Conservation (phyloP, 2,329 filamentous ascomycete species). For the Myriosclerotinia scirpicola region DNA sequence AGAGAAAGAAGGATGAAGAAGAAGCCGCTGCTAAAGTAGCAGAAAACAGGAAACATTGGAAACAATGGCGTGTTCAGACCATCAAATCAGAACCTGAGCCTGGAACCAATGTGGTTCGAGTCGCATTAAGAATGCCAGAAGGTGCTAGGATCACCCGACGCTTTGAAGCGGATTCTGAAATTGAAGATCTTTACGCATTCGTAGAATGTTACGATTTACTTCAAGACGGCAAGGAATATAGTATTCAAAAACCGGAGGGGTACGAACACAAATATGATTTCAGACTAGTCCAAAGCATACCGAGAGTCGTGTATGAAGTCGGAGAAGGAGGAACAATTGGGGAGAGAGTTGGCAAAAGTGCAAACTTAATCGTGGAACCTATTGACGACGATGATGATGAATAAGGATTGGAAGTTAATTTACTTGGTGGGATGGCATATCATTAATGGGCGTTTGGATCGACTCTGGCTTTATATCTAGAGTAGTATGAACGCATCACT, state of each 20-base stretch:
- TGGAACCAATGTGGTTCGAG: slow-evolving; percentile 68
- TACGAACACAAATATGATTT: slow-evolving; percentile 87
- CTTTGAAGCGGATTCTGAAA: slow-evolving; percentile 65
- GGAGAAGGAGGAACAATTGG: slow-evolving; percentile 64
- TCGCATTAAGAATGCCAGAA: slow-evolving; percentile 64
- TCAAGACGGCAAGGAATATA: slow-evolving; percentile 41
- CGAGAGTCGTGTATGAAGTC: slow-evolving; percentile 75
- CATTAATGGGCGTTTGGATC: slow-evolving; percentile 7
- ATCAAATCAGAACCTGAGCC: slow-evolving; percentile 67
- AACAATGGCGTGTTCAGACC: slow-evolving; percentile 69
- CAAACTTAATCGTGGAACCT: slow-evolving; percentile 84
- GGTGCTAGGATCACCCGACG: slow-evolving; percentile 70
- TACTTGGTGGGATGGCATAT: background rate
- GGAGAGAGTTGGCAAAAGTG: slow-evolving; percentile 75
- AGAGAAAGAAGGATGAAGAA: slow-evolving; percentile 58
- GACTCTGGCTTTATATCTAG: background rate
- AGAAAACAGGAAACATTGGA: slow-evolving; percentile 64
- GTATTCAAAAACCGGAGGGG: slow-evolving; percentile 52
- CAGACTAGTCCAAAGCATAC: slow-evolving; percentile 80
- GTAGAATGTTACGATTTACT: slow-evolving; percentile 83
- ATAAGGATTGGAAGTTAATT: background rate
- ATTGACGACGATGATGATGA: slow-evolving; percentile 46
- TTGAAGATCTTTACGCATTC: slow-evolving; percentile 87
- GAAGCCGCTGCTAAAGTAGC: slow-evolving; percentile 57
- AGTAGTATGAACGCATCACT: slow-evolving; percentile 17